A percentile compares a stretch with the other conserved stretches of the same genome.
Conservation (phyloP, 129 eudicot genomes). For the Chrysanthemum seticuspe region DNA sequence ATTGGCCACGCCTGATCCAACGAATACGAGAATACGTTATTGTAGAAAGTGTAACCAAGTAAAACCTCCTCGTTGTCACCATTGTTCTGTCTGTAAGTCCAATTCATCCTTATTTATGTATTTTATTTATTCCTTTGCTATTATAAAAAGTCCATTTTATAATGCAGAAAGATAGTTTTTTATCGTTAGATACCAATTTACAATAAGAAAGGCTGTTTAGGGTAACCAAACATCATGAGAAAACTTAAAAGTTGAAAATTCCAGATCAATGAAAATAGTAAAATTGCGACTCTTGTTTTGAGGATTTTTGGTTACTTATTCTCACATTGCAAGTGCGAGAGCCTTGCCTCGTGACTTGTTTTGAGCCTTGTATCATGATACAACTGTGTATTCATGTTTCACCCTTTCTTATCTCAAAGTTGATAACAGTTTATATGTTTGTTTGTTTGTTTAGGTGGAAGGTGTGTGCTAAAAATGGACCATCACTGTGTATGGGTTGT, state of each 20-base stretch:
- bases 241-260: background rate
- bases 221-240: background rate
- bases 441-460: constrained; percentile 65
- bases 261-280: background rate
- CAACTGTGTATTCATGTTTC: background rate
- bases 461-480: constrained; percentile 96
- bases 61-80: constrained; percentile 98
- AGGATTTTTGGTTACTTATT: no score
- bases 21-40: constrained; percentile 57
- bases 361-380: background rate
- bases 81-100: constrained; percentile 94
- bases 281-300: background rate
- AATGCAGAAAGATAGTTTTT: background rate
- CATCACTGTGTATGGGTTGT: constrained; percentile 99
- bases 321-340: no score
- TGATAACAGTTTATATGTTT: background rate
- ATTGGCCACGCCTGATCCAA: constrained; percentile 39
- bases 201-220: constrained; percentile 12
- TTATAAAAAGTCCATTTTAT: constrained; percentile 9
- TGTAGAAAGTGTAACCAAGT: constrained; percentile 90
- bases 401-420: background rate
- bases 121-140: background rate
- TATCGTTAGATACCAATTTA: background rate
- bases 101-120: background rate
- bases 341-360: background rate